phyloP scores from a whole-genome alignment of 1,284 basidiomycete genomes.

The Phellinidium pouzarii region DNA sequence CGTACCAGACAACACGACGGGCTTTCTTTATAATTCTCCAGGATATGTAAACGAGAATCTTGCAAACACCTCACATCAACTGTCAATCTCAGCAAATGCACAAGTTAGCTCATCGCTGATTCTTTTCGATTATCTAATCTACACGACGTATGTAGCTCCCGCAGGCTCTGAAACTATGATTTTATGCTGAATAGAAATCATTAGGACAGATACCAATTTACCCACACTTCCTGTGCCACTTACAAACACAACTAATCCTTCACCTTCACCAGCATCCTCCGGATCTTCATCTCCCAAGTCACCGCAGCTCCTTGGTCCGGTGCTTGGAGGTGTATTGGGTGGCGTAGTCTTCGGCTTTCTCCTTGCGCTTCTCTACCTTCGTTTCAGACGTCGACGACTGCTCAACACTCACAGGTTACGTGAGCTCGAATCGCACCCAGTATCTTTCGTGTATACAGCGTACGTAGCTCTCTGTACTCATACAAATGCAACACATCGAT shows the following conservation, averaged over 20 bases:
- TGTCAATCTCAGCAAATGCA: not conserved
- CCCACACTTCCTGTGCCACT: too few species aligned
- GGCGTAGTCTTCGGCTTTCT: not conserved
- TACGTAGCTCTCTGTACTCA: too few species aligned
- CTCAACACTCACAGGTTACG: not conserved
- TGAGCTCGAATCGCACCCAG: not conserved
- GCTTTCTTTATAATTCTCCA: conserved; percentile 8
- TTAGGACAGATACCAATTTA: not conserved
- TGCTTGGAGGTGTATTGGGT: not conserved
- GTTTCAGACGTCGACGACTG: not conserved
- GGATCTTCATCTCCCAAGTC: not conserved
- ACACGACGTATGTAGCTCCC: conserved; percentile 11
- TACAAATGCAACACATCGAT: not conserved
- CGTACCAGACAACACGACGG: not conserved
- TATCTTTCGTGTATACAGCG: not conserved
- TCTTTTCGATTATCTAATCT: conserved; percentile 13
- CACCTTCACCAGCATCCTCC: not conserved
- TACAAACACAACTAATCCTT: not conserved
- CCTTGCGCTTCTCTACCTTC: not conserved
- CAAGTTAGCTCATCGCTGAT: not conserved
- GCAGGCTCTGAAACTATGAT: not conserved
- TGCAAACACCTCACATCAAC: not conserved
- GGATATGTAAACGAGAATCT: not conserved
- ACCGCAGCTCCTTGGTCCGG: not conserved
- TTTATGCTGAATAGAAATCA: not conserved